Evolutionary conservation across 2,329 filamentous ascomycete genomes (phyloP).

Genomic region (Hymenoscyphus fructigenus): DNA sequence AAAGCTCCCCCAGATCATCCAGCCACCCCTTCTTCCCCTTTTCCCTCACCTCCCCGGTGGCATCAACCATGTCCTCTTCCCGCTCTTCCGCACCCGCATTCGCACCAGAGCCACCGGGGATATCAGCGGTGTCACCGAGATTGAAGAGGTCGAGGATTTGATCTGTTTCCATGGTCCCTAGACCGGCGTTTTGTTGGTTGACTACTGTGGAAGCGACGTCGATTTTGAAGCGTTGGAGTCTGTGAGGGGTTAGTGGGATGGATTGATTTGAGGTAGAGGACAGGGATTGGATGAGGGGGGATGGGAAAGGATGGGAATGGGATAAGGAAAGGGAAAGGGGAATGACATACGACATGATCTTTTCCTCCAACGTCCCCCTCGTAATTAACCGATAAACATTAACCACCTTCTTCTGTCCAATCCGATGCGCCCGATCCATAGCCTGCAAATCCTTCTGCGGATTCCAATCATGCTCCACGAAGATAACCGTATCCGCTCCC

Average conservation of each 20-base stretch:
- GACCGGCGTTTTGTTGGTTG: slow-evolving; percentile 95
- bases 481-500: slow-evolving; percentile 97
- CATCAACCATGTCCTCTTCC: slow-evolving; percentile 88
- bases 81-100: slow-evolving; percentile 56
- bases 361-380: slow-evolving; percentile 93
- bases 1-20: slow-evolving; percentile 91
- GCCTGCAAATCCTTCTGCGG: slow-evolving; percentile 97
- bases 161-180: slow-evolving; percentile 94
- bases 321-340: slow-evolving; percentile 19
- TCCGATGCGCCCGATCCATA: slow-evolving; percentile 97
- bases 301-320: too few species aligned
- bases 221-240: slow-evolving; percentile 98
- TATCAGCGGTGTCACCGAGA: slow-evolving; percentile 74
- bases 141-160: slow-evolving; percentile 97
- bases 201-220: slow-evolving; percentile 97
- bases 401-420: slow-evolving; percentile 99
- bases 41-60: slow-evolving; percentile 86
- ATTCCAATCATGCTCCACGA: slow-evolving; percentile 99
- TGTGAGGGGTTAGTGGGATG: slow-evolving; percentile 38
- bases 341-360: slow-evolving; percentile 74
- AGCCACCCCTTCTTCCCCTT: slow-evolving; percentile 97
- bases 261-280: too few species aligned
- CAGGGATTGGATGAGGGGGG: too few species aligned
- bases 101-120: slow-evolving; percentile 46
- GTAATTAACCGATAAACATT: slow-evolving; percentile 98